Conservation (phyloP, 1,284 basidiomycete species). For the Anthracocystis setariae region DNA sequence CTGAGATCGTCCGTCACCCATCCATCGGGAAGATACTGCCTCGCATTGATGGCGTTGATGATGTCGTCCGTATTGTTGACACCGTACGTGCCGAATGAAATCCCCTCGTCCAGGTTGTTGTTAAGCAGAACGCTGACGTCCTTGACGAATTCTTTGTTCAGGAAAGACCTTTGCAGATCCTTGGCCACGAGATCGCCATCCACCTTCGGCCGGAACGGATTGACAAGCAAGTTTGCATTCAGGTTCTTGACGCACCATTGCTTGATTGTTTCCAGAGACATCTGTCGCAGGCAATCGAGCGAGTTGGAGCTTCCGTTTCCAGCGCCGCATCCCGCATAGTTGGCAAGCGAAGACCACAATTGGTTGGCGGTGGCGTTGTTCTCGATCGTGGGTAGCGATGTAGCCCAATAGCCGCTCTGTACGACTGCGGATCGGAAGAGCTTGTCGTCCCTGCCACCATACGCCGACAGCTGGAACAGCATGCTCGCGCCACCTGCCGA, state of each 20-base stretch:
- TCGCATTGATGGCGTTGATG: constrained; percentile 8
- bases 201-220: constrained; percentile 17
- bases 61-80: constrained; percentile 31
- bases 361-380: constrained; percentile 9
- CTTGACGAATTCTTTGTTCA: constrained; percentile 23
- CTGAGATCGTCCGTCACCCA: constrained; percentile 4
- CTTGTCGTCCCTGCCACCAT: constrained; percentile 20
- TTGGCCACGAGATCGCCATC: constrained; percentile 32
- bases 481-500: constrained; percentile 44
- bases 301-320: background rate
- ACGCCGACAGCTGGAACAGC: constrained; percentile 29
- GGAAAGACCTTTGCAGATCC: constrained; percentile 32
- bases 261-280: constrained; percentile 31
- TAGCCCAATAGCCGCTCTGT: constrained; percentile 30
- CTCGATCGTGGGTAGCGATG: constrained; percentile 5
- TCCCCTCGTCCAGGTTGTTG: constrained; percentile 32
- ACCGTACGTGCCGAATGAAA: constrained; percentile 32
- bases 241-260: constrained; percentile 14
- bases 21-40: constrained; percentile 15
- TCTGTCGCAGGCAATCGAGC: constrained; percentile 25
- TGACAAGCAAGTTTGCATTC: background rate
- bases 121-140: constrained; percentile 13
- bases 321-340: constrained; percentile 14
- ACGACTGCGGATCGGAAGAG: constrained; percentile 17
- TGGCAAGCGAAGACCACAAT: constrained; percentile 13